A percentile compares a stretch with the other conserved stretches of the same genome.
phyloP scores from a whole-genome alignment of 345 rosid genomes.

The Acer campestre region DNA sequence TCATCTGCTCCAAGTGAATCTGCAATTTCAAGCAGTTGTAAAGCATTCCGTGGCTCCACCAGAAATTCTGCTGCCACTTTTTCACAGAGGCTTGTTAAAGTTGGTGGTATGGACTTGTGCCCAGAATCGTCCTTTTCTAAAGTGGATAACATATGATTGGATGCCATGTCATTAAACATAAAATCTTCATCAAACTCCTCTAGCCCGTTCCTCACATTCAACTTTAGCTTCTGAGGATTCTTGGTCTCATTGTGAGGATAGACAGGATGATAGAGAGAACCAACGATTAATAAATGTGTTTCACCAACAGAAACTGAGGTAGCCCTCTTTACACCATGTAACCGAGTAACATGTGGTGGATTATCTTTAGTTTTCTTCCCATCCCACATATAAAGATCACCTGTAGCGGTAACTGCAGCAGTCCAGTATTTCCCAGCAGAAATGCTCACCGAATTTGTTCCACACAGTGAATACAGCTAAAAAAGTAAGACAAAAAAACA shows the following conservation, averaged over 20 bases:
- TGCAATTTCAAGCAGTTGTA: conserved; percentile 92
- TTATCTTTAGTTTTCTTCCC: conserved; percentile 64
- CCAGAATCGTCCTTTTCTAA: conserved; percentile 33
- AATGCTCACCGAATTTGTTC: conserved; percentile 65
- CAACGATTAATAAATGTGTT: conserved; percentile 83
- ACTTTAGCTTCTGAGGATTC: conserved; percentile 35
- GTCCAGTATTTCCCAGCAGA: conserved; percentile 97
- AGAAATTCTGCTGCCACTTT: conserved; percentile 85
- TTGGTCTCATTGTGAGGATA: conserved; percentile 42
- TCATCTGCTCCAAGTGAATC: conserved; percentile 91
- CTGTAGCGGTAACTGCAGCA: conserved; percentile 80
- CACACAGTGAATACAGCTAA: conserved; percentile 64
- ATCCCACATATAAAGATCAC: conserved; percentile 94
- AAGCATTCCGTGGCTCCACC: conserved; percentile 90
- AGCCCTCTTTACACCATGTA: conserved; percentile 83
- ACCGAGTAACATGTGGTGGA: conserved; percentile 64
- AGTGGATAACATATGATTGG: conserved; percentile 29
- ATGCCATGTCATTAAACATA: conserved; percentile 55
- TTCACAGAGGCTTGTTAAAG: conserved; percentile 84
- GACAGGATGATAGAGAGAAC: conserved; percentile 81
- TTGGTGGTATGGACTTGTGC: conserved; percentile 60
- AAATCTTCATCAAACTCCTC: conserved; percentile 69
- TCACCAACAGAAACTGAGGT: conserved; percentile 93
- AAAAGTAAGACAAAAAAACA: conserved; percentile 10
- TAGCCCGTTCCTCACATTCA: conserved; percentile 34